Evolutionary conservation across 352 stramenopile genomes (phyloP).

Genomic region (Phytophthora citrophthora): DNA sequence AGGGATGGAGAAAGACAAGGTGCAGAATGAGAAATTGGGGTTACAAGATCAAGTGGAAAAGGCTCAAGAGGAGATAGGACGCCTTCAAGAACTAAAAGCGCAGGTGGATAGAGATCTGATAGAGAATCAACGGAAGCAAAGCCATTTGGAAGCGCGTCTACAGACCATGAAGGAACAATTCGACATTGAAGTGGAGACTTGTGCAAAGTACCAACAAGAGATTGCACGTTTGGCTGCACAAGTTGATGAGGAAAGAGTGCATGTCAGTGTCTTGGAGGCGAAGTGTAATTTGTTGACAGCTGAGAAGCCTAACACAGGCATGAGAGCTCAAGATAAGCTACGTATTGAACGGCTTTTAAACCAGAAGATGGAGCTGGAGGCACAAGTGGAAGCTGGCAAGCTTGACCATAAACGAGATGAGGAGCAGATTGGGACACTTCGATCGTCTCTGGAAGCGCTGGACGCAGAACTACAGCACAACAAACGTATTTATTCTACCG

Average conservation of each 20-base stretch:
- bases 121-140: conserved; percentile 51
- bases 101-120: conserved; percentile 55
- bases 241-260: conserved; percentile 67
- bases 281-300: conserved; percentile 69
- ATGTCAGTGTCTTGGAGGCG: conserved; percentile 66
- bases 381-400: conserved; percentile 60
- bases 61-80: conserved; percentile 35
- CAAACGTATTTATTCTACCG: conserved; percentile 79
- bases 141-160: conserved; percentile 54
- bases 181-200: conserved; percentile 59
- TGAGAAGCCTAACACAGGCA: conserved; percentile 80
- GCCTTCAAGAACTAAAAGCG: conserved; percentile 46
- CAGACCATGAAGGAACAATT: conserved; percentile 77
- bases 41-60: conserved; percentile 42
- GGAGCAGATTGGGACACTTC: conserved; percentile 74
- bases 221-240: conserved; percentile 43
- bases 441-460: conserved; percentile 68
- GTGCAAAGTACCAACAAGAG: conserved; percentile 41
- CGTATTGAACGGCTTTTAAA: conserved; percentile 80
- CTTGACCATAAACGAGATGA: conserved; percentile 66
- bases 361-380: conserved; percentile 82
- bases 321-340: conserved; percentile 81
- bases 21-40: conserved; percentile 42
- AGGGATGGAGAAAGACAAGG: conserved; percentile 69
- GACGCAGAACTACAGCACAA: conserved; percentile 81